Evolutionary conservation across 495 filamentous ascomycete species (phyloP), one percentile per base, ranked within the genome.

Genomic region (Echria macrotheca): DNA sequence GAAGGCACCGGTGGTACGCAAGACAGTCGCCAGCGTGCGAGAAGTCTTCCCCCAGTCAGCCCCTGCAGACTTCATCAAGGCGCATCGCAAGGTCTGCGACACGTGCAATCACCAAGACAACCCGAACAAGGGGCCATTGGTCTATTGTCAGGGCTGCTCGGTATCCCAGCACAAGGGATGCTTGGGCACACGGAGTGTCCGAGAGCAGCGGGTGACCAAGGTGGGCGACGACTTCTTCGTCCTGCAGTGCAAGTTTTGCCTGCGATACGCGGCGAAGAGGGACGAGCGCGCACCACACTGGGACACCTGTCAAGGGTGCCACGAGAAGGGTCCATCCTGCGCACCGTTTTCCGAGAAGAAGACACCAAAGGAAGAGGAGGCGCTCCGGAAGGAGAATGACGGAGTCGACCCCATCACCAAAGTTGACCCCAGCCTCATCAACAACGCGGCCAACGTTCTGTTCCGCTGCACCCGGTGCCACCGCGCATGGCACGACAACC

Each of bases 151-250:
- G 63, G 91, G 94, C 15, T 99, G 94, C 63, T 87, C 81, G 3
- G 74, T 79, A 18, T 73, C 85, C 0, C 95, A 87, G 53, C 94
- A 99, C 58, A 84, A 86, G 56, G 59, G 55, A 25, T 99, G 94
- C 60, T 72, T 99, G 11, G 88, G 90, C 15, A 63, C 70, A n/a
- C 81, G 91, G 14, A 77, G 69, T 24, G 63, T 54, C 9, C 77
- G 94, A 35, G 89, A 96, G 4, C 93, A 97, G 66, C 71, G 91
- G n/a, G 88, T 94, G 19, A 96, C 93, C n/a, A 97, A 96, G 63
- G 71, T 96, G 39, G 80, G 69, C 3, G 69, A 81, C 4, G 81
- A 83, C 11, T 70, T 85, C 12, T 96, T 93, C 56, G 82, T 97
- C 31, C 69, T 97, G 28, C 94, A 99, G 62, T 99, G 94, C 64